Base-by-base conservation (phyloP, 768 basidiomycete genomes). In the Amanita rubescens region DNA sequence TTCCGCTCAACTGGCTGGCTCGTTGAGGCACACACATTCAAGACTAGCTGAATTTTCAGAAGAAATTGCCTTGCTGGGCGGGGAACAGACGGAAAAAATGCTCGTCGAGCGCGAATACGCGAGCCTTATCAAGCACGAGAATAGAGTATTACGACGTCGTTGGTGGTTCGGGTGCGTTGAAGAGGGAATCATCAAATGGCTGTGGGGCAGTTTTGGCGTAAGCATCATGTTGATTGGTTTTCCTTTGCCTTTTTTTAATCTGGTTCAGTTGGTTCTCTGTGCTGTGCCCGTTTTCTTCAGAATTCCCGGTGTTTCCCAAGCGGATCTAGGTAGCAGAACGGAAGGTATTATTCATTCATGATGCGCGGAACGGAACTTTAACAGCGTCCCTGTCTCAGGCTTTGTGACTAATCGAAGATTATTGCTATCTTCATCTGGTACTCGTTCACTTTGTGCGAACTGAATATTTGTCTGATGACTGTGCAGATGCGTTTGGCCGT, bases 371-470 rank as follows among this genome's bases (percentile, higher is more conserved):
- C 33, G 48, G 37, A 39, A 34, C 20, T 49, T 20, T 39, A 24
- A 53, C 20, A 37, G 5, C 17, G 44, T n/a, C 49, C 1, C 11
- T 14, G 57, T 20, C n/a, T 19, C 20, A 93, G 94, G 92, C 47
- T 97, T 98, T 63, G 90, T 99, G 14, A 98, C 95, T n/a, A 99
- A 99, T 64, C 76, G 94, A 50, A 79, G 94, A 19, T 77, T 96
- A 35, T 70, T 96, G 9, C 71, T 96, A 14, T 94, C 91, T n/a
- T 82, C 91, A 3, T 90, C 88, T 55, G 87, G 87, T 82, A 55
- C 71, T 53, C 17, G 11, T 20, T 30, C 8, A 51, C 22, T 19
- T 48, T 30, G 6, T 58, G 27, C 8, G 32, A 3, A 12, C 44
- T 54, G 50, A 11, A 30, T 15, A 43, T 41, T 50, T 32, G 55